Conservation (phyloP, 2,329 filamentous ascomycete genomes). For the Hypoxylon rubiginosum region DNA sequence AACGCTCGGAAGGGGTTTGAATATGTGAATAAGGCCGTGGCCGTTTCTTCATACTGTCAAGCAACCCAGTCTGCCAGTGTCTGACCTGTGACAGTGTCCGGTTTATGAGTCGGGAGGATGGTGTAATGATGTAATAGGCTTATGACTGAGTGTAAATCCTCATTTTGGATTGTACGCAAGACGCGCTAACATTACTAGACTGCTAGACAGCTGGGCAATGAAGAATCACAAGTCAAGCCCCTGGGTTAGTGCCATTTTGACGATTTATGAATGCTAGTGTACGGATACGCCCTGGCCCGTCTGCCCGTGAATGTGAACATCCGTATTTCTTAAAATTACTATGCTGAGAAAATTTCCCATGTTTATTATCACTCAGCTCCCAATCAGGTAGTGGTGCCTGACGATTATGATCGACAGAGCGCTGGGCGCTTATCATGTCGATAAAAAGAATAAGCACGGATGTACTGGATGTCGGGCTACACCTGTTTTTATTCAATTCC, state of each 20-base stretch:
- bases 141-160: slow-evolving; percentile 37
- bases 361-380: slow-evolving; percentile 14
- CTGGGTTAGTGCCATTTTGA: slow-evolving; percentile 29
- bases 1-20: not conserved
- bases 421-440: slow-evolving; percentile 18
- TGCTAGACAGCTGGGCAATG: slow-evolving; percentile 8
- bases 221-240: slow-evolving; percentile 18
- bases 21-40: not conserved
- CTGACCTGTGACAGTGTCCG: not conserved
- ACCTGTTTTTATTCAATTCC: slow-evolving; percentile 27
- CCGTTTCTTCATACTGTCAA: slow-evolving; percentile 13
- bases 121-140: slow-evolving; percentile 38
- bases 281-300: slow-evolving; percentile 2
- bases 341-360: slow-evolving; percentile 9
- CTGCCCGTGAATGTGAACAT: not conserved
- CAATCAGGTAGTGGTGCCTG: slow-evolving; percentile 40
- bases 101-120: not conserved
- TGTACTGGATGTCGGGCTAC: not conserved
- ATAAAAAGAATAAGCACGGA: slow-evolving; percentile 1
- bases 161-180: slow-evolving; percentile 33
- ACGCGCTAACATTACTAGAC: slow-evolving; percentile 4
- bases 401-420: slow-evolving; percentile 24
- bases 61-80: not conserved
- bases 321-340: slow-evolving; percentile 2
- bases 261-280: slow-evolving; percentile 14